Percentiles rank a stretch among this genome's conserved stretches.
phyloP scores from a whole-genome alignment of 768 basidiomycete genomes.

The Rhizopogon sp. region DNA sequence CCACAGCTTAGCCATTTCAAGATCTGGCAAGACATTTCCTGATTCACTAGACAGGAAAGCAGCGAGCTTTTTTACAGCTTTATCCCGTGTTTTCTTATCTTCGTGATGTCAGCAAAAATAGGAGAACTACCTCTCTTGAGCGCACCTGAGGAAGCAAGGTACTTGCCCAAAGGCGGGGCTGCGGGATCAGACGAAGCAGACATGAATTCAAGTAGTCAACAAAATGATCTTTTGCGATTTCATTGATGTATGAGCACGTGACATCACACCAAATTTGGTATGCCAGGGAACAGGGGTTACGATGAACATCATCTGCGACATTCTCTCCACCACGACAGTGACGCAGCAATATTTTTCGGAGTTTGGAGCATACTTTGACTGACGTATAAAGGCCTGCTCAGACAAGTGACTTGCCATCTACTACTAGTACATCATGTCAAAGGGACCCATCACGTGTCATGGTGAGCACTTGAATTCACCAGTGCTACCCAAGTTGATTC shows the following conservation, averaged over 20 bases:
- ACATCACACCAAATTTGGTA: not conserved
- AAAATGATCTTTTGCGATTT: conserved; percentile 9
- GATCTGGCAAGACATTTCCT: conserved; percentile 53
- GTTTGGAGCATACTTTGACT: not conserved
- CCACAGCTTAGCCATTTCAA: conserved; percentile 91
- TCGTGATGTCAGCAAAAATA: not conserved
- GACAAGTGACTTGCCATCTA: not conserved
- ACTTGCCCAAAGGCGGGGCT: conserved; percentile 77
- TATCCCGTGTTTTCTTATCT: conserved; percentile 93
- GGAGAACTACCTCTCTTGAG: not conserved
- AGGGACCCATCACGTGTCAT: conserved; percentile 90
- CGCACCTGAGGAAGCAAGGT: conserved; percentile 87
- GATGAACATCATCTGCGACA: too few relatives aligned
- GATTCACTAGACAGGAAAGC: conserved; percentile 69
- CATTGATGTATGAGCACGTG: not conserved
- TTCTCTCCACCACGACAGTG: not conserved
- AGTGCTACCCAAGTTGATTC: not conserved
- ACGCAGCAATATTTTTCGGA: not conserved
- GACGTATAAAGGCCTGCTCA: not conserved
- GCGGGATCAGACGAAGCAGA: conserved; percentile 27
- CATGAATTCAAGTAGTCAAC: conserved; percentile 24
- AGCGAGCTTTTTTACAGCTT: conserved; percentile 76
- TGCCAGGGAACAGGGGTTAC: not conserved
- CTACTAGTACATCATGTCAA: conserved; percentile 30
- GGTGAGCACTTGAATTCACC: conserved; percentile 37